These are phyloP conservation scores for Cicer cuneatum DNA, from an alignment of 306 rosid species.

Conservation along the genomic window DNA sequence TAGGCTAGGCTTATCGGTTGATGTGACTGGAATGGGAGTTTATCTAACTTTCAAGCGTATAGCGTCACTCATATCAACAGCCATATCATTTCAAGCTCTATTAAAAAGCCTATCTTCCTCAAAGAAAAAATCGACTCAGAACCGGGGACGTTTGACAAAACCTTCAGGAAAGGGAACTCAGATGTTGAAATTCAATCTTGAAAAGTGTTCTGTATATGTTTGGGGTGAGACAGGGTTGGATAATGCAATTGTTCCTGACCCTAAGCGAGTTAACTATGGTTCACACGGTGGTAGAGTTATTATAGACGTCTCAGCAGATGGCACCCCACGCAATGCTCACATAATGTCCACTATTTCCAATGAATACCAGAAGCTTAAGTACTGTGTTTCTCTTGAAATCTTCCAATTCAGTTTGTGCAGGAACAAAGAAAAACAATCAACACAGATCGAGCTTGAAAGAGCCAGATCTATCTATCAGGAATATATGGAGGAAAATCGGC, in stretches of 20 bases:
- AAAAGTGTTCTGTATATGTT: slow-evolving; percentile 73
- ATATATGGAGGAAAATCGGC: slow-evolving; percentile 71
- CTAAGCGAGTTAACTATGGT: slow-evolving; percentile 94
- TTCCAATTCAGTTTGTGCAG: slow-evolving; percentile 78
- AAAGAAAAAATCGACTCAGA: slow-evolving; percentile 62
- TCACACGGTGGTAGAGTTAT: slow-evolving; percentile 92
- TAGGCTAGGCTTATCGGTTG: slow-evolving; percentile 71
- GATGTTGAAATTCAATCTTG: slow-evolving; percentile 80
- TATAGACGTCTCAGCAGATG: slow-evolving; percentile 71
- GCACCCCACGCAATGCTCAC: slow-evolving; percentile 83
- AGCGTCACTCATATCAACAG: slow-evolving; percentile 85
- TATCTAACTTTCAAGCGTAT: slow-evolving; percentile 75
- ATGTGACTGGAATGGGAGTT: slow-evolving; percentile 90
- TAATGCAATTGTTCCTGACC: slow-evolving; percentile 76
- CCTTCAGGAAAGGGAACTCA: slow-evolving; percentile 83
- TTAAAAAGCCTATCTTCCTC: slow-evolving; percentile 67
- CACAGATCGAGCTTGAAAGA: slow-evolving; percentile 91
- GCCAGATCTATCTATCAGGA: slow-evolving; percentile 89
- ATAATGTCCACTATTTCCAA: slow-evolving; percentile 71
- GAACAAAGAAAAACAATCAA: slow-evolving; percentile 87
- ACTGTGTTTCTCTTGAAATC: slow-evolving; percentile 82
- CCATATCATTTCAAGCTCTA: slow-evolving; percentile 74
- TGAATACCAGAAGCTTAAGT: slow-evolving; percentile 69
- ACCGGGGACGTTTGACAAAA: slow-evolving; percentile 68
- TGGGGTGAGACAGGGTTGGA: slow-evolving; percentile 86